Evolutionary conservation across 139 green algal species (phyloP), one percentile per base, ranked within the genome.

Genomic region (Chlamydomonas asymmetrica): DNA sequence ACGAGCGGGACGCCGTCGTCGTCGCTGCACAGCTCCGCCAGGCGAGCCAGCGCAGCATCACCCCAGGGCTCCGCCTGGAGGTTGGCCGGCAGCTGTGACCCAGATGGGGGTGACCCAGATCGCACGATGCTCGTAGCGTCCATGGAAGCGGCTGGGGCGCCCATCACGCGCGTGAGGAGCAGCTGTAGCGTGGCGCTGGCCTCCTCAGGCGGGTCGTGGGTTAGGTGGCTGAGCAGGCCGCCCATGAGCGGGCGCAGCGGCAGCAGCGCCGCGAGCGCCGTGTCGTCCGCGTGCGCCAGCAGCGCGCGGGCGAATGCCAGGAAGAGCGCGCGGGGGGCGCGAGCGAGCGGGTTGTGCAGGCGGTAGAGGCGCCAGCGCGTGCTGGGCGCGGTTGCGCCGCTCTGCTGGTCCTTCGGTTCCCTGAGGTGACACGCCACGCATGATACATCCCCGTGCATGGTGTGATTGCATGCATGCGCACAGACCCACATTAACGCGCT

Each of bases 151-250:
- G 25, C n/a, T 64, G 63, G n/a, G 86, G 79, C 41, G 82, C 73
- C 62, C 66, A 89, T 60, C 37, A 84, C 80, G 27, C 56, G 45
- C 41, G 35, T 57, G 10, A 23, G 43, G 4, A 77, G 31, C 41
- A 70, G 9, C 31, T 32, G 2, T 23, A 77, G 43, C 25, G 59
- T 77, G 7, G 54, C 22, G 8, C 68, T 34, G 10, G 43, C 22
- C 59, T 77, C 41, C 2, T 34, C 43, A 9, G 84, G 81, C 29
- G 88, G 88, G 72, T 92, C 86, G 0, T 69, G 69, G 2, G 77
- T 74, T 31, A 93, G 45, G 75, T 88, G 82, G 31, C 84, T n/a
- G 32, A 93, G 76, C 56, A 93, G 39, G 20, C 78, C 80, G 0
- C 68, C 76, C 56, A 82, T 80, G 2, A 93, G 43, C 0, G 81